Conservation (phyloP, 352 stramenopile genomes). For the Pythium coloratum region DNA sequence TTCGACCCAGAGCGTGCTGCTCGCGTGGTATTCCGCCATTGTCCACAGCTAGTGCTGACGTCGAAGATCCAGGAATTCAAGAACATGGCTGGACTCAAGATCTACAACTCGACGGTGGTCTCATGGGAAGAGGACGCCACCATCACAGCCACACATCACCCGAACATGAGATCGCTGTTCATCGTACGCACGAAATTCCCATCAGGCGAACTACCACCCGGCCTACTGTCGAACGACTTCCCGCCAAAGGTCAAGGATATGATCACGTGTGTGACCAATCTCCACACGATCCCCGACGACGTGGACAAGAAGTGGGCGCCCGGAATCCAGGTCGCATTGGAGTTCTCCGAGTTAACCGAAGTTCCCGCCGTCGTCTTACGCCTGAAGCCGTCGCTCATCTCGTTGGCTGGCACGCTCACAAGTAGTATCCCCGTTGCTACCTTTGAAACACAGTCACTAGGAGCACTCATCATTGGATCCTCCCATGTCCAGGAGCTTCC, state of each 20-base stretch:
- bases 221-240: too few species aligned
- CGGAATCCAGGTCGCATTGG: slow-evolving; percentile 3
- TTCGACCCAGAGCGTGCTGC: too few species aligned
- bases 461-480: neutral
- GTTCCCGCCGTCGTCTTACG: neutral
- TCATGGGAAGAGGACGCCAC: too few species aligned
- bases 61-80: too few species aligned
- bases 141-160: too few species aligned
- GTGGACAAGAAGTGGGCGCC: slow-evolving; percentile 6
- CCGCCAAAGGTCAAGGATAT: too few species aligned
- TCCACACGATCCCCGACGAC: neutral
- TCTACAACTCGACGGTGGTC: neutral
- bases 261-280: neutral
- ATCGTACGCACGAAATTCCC: too few species aligned
- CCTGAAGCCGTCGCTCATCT: neutral
- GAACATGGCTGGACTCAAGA: too few species aligned
- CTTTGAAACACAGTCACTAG: neutral
- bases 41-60: too few species aligned
- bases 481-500: slow-evolving; percentile 1
- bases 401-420: neutral
- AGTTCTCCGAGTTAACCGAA: neutral
- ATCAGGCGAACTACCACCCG: too few species aligned
- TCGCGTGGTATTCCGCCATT: too few species aligned
- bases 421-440: neutral
- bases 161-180: too few species aligned